phyloP scores from a whole-genome alignment of 176 grass and related monocot species.

The Tuctoria greenei region DNA sequence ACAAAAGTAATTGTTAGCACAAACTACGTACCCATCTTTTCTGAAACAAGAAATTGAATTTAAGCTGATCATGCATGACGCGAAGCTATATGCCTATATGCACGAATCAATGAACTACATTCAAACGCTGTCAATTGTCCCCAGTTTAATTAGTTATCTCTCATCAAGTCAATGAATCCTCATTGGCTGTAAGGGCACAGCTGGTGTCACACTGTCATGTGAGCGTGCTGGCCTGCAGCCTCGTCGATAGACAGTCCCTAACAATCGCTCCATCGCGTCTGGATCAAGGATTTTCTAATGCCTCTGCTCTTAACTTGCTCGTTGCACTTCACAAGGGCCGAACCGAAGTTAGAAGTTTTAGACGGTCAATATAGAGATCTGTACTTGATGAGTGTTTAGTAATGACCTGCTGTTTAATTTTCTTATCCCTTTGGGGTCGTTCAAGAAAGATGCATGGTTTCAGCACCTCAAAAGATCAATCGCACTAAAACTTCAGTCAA shows the following conservation, averaged over 20 bases:
- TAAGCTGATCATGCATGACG: background rate
- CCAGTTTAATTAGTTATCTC: conserved; percentile 8
- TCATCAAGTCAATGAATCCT: conserved; percentile 27
- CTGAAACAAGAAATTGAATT: background rate
- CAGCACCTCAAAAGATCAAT: background rate
- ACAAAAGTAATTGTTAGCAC: background rate
- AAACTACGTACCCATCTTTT: background rate
- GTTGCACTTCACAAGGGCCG: background rate
- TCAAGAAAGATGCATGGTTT: background rate
- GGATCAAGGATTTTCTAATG: conserved; percentile 3
- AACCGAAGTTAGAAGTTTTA: background rate
- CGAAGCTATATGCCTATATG: too few species aligned
- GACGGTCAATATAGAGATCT: background rate
- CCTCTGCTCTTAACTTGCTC: background rate
- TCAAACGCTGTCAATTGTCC: background rate
- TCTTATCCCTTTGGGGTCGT: background rate
- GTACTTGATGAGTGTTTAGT: background rate
- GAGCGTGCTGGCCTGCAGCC: conserved; percentile 12
- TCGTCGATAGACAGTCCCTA: background rate
- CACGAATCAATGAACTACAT: background rate
- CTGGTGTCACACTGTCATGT: conserved; percentile 14
- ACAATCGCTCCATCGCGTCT: background rate
- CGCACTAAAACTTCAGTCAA: background rate
- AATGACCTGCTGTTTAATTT: background rate
- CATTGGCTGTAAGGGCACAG: conserved; percentile 32